Percentiles rank a stretch among this genome's conserved stretches.
phyloP scores from a whole-genome alignment of 306 rosid species.

The Sophora flavescens region DNA sequence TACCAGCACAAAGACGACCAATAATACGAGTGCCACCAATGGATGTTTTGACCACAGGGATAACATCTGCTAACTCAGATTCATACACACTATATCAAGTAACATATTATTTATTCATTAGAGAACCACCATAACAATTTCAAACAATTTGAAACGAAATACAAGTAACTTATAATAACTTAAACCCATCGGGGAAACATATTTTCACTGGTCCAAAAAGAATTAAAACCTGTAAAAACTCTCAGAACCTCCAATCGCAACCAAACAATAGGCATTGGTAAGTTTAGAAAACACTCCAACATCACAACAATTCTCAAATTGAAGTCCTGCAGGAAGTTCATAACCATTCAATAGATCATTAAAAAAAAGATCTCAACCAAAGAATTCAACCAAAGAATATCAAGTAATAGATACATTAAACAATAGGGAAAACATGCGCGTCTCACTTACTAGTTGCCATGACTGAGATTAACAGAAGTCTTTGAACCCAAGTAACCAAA shows the following conservation, averaged over 20 bases:
- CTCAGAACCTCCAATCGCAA: slow-evolving; percentile 97
- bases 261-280: slow-evolving; percentile 94
- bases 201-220: slow-evolving; percentile 15
- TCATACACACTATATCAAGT: slow-evolving; percentile 68
- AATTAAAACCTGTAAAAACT: slow-evolving; percentile 75
- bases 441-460: slow-evolving; percentile 67
- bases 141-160: slow-evolving; percentile 34
- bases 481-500: slow-evolving; percentile 39
- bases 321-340: slow-evolving; percentile 65
- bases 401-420: slow-evolving; percentile 17
- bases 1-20: slow-evolving; percentile 98
- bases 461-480: slow-evolving; percentile 42
- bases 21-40: slow-evolving; percentile 85
- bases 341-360: slow-evolving; percentile 13
- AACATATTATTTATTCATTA: slow-evolving; percentile 26
- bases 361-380: neutral
- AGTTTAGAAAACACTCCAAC: slow-evolving; percentile 97
- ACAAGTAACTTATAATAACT: neutral
- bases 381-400: slow-evolving; percentile 5
- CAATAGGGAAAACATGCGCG: neutral
- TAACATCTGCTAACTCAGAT: slow-evolving; percentile 75
- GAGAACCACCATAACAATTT: neutral
- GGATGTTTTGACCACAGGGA: slow-evolving; percentile 92
- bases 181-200: neutral
- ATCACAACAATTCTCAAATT: slow-evolving; percentile 92